A percentile compares a stretch with the other conserved stretches of the same genome.
Evolutionary conservation across 495 filamentous ascomycete genomes (phyloP).

Genomic region (Penicillium cataractarum): DNA sequence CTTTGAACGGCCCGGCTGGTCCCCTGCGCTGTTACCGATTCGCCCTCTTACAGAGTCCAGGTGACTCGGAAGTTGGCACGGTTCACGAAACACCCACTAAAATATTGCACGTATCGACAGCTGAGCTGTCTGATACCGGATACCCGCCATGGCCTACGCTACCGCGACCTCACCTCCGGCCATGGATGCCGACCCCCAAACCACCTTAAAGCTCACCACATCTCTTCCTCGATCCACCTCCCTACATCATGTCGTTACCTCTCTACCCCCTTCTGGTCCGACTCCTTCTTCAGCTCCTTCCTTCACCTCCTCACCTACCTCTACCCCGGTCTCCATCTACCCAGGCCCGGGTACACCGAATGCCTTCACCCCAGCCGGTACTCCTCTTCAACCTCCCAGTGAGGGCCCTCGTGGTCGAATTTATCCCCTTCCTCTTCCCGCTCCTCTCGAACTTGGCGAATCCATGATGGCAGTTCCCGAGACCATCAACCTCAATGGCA

Average conservation of each 20-base stretch:
- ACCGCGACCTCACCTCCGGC: conserved; percentile 44
- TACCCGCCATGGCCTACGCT: conserved; percentile 49
- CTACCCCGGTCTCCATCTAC: conserved; percentile 38
- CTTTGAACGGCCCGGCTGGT: conserved; percentile 39
- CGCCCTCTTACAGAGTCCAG: conserved; percentile 46
- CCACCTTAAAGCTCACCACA: conserved; percentile 47
- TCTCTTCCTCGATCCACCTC: conserved; percentile 42
- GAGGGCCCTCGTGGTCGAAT: conserved; percentile 54
- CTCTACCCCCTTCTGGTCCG: conserved; percentile 31
- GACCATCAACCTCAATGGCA: conserved; percentile 25
- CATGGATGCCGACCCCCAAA: conserved; percentile 46
- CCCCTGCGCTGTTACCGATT: conserved; percentile 40
- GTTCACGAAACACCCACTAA: conserved; percentile 36
- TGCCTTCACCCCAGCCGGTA: conserved; percentile 51
- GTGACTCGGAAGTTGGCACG: conserved; percentile 49
- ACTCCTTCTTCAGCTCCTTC: conserved; percentile 33
- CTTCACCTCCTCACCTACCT: conserved; percentile 38
- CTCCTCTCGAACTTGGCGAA: conserved; percentile 58
- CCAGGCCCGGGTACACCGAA: conserved; percentile 37
- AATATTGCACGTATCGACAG: conserved; percentile 39
- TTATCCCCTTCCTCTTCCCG: conserved; percentile 40
- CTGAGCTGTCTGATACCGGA: conserved; percentile 38
- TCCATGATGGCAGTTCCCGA: conserved; percentile 51
- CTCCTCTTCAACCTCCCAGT: conserved; percentile 54
- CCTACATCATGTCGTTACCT: conserved; percentile 43